Evolutionary conservation across 345 rosid species (phyloP), one percentile per base, ranked within the genome.

Genomic region (Gossypium arboreum): DNA sequence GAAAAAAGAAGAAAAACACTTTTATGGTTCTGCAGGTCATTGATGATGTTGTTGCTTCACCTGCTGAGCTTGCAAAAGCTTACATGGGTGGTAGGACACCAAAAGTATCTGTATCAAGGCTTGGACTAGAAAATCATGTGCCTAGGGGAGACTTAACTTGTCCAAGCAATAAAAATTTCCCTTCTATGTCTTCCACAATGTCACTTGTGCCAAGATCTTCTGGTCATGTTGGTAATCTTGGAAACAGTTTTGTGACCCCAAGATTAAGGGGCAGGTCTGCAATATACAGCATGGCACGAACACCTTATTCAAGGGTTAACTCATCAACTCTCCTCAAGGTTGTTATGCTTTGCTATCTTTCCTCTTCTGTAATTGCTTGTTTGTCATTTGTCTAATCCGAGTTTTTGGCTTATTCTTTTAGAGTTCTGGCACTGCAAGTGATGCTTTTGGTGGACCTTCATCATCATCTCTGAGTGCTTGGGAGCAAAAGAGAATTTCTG

Each of bases 31-130:
- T 73, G 44, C 88, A 95, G 99, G 94, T 87, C 62, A 75, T 83
- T 64, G 89, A 83, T 51, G 94, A 89, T 81, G 85, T 91, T 75
- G 81, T 80, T 78, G 89, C 89, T 59, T 88, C 97, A 57, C 97
- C 99, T 69, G 89, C 92, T 60, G 94, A 93, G 89, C 94, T 95
- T 83, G 99, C 97, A 79, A 93, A 87, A 85, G 94, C 92, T 75
- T 95, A 88, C 89, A 93, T 93, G 98, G 93, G 90, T 57, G 84
- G 87, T 79, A 87, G 93, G 85, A 87, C 92, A 51, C 86, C 97
- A 55, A 90, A 86, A 83, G 86, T 87, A 70, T 85, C 91, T 57
- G 87, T 93, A 43, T 84, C 96, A 76, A 82, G 63, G 78, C 78
- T 82, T 52, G 85, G 83, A 47, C 73, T 81, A 61, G 84, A 81